These are phyloP conservation scores for Nemania sp. DNA, from an alignment of 2,329 filamentous ascomycete genomes.

Conservation along the genomic window DNA sequence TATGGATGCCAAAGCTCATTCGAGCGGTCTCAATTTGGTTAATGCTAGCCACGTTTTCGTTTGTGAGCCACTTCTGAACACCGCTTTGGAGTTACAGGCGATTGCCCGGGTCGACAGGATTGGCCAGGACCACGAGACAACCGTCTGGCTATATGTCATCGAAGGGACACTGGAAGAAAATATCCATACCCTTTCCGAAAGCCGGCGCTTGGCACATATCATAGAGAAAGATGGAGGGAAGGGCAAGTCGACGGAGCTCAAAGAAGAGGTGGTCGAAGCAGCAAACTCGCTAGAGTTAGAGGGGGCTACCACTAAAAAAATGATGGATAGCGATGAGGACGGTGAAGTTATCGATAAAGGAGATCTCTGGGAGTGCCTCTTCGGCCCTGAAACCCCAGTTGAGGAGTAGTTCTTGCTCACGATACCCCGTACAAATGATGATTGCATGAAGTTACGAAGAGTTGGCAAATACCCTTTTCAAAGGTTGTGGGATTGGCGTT, in stretches of 20 bases:
- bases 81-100: conserved; percentile 89
- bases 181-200: conserved; percentile 85
- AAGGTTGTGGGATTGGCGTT: no score
- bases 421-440: no score
- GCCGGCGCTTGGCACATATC: conserved; percentile 77
- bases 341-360: conserved; percentile 79
- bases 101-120: conserved; percentile 95
- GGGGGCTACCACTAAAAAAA: conserved; percentile 66
- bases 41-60: conserved; percentile 94
- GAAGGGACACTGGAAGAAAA: conserved; percentile 88
- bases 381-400: no score
- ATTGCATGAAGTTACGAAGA: no score
- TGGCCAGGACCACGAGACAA: conserved; percentile 84
- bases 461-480: no score
- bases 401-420: no score
- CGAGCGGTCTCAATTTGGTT: conserved; percentile 86
- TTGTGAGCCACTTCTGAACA: conserved; percentile 91
- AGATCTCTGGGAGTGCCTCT: conserved; percentile 88
- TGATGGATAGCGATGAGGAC: conserved; percentile 70
- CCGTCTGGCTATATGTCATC: conserved; percentile 94
- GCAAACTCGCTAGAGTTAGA: conserved; percentile 86
- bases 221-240: conserved; percentile 50
- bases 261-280: conserved; percentile 60
- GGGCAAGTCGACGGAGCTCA: conserved; percentile 45
- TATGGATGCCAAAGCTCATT: conserved; percentile 85